Evolutionary conservation across 2,329 filamentous ascomycete species (phyloP).

Genomic region (Fusarium napiforme): DNA sequence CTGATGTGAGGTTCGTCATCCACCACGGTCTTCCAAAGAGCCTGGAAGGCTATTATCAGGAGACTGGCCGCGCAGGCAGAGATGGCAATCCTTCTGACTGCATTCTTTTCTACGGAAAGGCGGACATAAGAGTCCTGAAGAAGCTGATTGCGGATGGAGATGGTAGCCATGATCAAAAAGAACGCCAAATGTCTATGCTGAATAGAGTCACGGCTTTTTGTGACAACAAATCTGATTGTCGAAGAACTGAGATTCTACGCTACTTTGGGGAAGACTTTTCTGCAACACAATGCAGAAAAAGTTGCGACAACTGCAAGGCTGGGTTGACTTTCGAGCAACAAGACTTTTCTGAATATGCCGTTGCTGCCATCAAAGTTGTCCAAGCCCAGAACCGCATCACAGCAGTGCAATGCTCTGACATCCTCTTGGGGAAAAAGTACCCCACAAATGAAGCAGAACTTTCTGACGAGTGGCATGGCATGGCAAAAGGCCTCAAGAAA

Average conservation of each 20-base stretch:
- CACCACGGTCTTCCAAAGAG: constrained; percentile 95
- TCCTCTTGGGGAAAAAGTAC: constrained; percentile 77
- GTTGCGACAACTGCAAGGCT: constrained; percentile 91
- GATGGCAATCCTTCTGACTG: constrained; percentile 90
- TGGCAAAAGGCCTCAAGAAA: constrained; percentile 75
- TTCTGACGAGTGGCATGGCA: constrained; percentile 72
- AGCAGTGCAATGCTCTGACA: constrained; percentile 82
- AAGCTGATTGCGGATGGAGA: constrained; percentile 87
- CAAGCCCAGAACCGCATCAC: constrained; percentile 72
- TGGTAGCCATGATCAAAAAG: constrained; percentile 80
- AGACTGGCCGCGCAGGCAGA: constrained; percentile 93
- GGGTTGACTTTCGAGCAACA: constrained; percentile 75
- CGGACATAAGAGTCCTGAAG: constrained; percentile 77
- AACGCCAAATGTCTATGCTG: constrained; percentile 86
- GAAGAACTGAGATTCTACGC: constrained; percentile 85
- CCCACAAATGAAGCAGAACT: constrained; percentile 65
- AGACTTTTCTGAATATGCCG: constrained; percentile 82
- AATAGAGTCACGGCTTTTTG: constrained; percentile 87
- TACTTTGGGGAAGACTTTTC: constrained; percentile 93
- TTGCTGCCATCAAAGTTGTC: constrained; percentile 76
- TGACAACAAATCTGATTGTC: constrained; percentile 88
- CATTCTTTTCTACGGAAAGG: constrained; percentile 88
- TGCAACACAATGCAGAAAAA: constrained; percentile 74
- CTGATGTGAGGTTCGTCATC: constrained; percentile 95
- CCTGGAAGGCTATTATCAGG: constrained; percentile 97